Evolutionary conservation across 352 stramenopile species (phyloP), one percentile per base, ranked within the genome.

Genomic region (Blastocystis sp.): DNA sequence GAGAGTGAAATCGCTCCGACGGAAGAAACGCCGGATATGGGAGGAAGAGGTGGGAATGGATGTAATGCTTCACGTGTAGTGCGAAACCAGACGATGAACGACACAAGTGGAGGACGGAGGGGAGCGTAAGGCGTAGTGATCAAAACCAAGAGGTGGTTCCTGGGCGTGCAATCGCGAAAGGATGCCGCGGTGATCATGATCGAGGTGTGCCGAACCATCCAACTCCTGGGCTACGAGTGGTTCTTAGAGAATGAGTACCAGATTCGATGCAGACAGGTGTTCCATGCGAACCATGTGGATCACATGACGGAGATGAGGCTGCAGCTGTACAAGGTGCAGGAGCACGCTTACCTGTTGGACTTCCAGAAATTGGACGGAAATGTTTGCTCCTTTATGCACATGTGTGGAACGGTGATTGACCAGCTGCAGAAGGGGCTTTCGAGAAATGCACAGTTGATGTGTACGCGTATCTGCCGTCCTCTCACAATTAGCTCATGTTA

Each of bases 111-210:
- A 38, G 19, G 61, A 17, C 7, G 57, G 69, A 1, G 19, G 0
- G 11, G 2, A 11, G 24, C 0, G 24, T 84, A 1, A 43, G 34
- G 42, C 52, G 40, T 61, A 89, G 81, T 54, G 40, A 7, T n/a
- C n/a, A 77, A 69, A 43, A 89, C 92, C 66, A 92, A 96, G 90
- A 91, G 96, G 89, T 99, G 97, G 97, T 99, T 98, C 90, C 90
- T 99, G 77, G 97, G 97, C 61, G 98, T 99, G 90, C 97, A 99
- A 92, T 98, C 94, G 89, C 98, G 98, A 91, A 99, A 99, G 91
- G 96, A 99, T 88, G 96, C 97, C 14, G 96, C 95, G 57, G 96
- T 98, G 89, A 96, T 99, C 57, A 99, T 99, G 97, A 98, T 94
- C 24, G 97, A 99, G 91, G 97, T 99, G 34, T 99, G 98, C 92